Percentiles rank a stretch among this genome's conserved stretches.
Conservation (phyloP, 192 early-diverging fungal species). For the Coemansia sp. region DNA sequence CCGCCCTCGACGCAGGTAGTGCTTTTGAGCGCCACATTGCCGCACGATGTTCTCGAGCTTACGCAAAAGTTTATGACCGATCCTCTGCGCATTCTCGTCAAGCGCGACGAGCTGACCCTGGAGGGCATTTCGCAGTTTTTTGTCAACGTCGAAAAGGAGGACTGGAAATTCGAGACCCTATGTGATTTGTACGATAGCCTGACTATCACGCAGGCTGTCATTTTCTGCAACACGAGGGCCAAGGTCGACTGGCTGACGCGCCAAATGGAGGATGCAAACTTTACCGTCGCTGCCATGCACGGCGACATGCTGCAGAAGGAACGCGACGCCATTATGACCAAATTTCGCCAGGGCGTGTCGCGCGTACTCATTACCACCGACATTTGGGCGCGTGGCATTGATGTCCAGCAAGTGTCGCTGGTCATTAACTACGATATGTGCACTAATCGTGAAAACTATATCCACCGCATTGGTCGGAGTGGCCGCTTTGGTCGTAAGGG, state of each 20-base stretch:
- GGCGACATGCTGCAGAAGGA: conserved; percentile 99
- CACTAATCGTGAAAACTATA: conserved; percentile 94
- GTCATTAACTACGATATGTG: conserved; percentile 99
- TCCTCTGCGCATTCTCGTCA: conserved; percentile 91
- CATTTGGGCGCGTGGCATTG: conserved; percentile 98
- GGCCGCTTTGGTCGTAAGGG: conserved; percentile 99
- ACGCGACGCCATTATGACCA: conserved; percentile 95
- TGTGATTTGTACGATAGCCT: conserved; percentile 96
- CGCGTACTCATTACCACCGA: conserved; percentile 98
- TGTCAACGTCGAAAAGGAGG: conserved; percentile 94
- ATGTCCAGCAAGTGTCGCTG: conserved; percentile 98
- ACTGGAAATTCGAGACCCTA: conserved; percentile 98
- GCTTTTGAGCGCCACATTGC: conserved; percentile 86
- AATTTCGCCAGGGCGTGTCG: conserved; percentile 89
- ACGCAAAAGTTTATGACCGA: conserved; percentile 98
- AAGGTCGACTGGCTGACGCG: conserved; percentile 98
- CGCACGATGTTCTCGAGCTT: conserved; percentile 93
- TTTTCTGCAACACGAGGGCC: conserved; percentile 95
- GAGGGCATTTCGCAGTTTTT: conserved; percentile 99
- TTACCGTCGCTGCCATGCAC: conserved; percentile 98
- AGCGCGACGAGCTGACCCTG: conserved; percentile 80
- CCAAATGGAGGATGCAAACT: conserved; percentile 95
- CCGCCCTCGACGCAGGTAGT: conserved; percentile 93
- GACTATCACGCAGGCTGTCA: conserved; percentile 98
- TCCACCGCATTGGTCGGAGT: conserved; percentile 96